phyloP scores from a whole-genome alignment of 345 rosid species.

The Rhodomyrtus tomentosa region DNA sequence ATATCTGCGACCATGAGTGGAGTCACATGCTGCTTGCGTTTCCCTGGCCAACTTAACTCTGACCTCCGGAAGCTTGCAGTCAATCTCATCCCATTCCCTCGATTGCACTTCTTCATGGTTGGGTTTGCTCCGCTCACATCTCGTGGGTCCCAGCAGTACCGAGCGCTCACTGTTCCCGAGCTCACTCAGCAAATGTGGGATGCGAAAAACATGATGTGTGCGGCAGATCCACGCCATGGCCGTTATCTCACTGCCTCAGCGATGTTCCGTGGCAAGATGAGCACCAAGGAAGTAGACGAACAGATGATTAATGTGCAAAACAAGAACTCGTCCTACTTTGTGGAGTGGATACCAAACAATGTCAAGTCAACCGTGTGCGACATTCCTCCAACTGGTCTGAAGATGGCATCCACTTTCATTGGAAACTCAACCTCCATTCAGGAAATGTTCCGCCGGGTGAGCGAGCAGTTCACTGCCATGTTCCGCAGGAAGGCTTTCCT shows the following conservation, averaged over 20 bases:
- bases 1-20: conserved; percentile 80
- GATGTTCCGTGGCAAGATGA: conserved; percentile 75
- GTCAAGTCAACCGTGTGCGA: conserved; percentile 75
- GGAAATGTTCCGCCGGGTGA: conserved; percentile 68
- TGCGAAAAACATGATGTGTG: conserved; percentile 45
- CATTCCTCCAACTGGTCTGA: conserved; percentile 65
- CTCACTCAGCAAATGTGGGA: conserved; percentile 56
- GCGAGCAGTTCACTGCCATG: conserved; percentile 74
- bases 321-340: conserved; percentile 71
- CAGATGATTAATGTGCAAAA: conserved; percentile 75
- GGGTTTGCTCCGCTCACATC: conserved; percentile 71
- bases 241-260: conserved; percentile 57
- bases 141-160: conserved; percentile 66
- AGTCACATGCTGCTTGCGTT: conserved; percentile 66
- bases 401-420: conserved; percentile 73
- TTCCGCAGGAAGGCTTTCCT: conserved; percentile 65
- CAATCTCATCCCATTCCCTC: conserved; percentile 64
- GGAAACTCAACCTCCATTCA: conserved; percentile 54
- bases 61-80: conserved; percentile 70
- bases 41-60: conserved; percentile 71
- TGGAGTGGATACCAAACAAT: conserved; percentile 77
- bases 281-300: conserved; percentile 46
- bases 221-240: conserved; percentile 44
- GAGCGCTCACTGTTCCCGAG: conserved; percentile 66
- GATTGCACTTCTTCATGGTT: conserved; percentile 71